phyloP scores from a whole-genome alignment of 2,329 filamentous ascomycete species.

The Metarhizium sp. region DNA sequence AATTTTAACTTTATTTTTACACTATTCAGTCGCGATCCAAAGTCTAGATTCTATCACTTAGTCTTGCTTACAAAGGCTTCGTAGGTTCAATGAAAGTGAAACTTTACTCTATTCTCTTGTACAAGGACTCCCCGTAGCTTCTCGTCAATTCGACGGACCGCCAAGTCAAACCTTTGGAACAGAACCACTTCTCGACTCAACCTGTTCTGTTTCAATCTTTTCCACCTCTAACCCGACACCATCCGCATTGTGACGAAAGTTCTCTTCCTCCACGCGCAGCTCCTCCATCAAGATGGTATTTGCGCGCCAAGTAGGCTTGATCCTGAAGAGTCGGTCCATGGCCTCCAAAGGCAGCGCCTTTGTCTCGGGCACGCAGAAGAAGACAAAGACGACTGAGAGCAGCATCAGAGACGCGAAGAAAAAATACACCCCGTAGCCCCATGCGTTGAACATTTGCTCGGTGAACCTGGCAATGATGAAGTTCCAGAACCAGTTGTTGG shows the following conservation, averaged over 20 bases:
- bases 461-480: constrained; percentile 62
- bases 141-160: not conserved
- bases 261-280: constrained; percentile 22
- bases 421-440: constrained; percentile 58
- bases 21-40: too few species aligned
- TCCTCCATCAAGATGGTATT: constrained; percentile 35
- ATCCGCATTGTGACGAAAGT: constrained; percentile 21
- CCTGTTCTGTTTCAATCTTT: constrained; percentile 17
- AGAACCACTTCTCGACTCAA: constrained; percentile 9
- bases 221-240: constrained; percentile 18
- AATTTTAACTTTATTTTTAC: too few species aligned
- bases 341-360: constrained; percentile 56
- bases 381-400: constrained; percentile 47
- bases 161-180: not conserved
- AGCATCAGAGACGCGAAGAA: constrained; percentile 60
- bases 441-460: constrained; percentile 50
- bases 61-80: too few species aligned
- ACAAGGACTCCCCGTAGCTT: too few species aligned
- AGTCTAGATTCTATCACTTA: too few species aligned
- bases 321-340: constrained; percentile 53
- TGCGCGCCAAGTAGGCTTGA: constrained; percentile 34
- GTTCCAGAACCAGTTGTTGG: constrained; percentile 66
- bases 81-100: too few species aligned
- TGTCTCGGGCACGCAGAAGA: constrained; percentile 56
- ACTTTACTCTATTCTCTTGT: too few species aligned